Evolutionary conservation across 768 basidiomycete species (phyloP).

Genomic region (Lactifluus rugatus): DNA sequence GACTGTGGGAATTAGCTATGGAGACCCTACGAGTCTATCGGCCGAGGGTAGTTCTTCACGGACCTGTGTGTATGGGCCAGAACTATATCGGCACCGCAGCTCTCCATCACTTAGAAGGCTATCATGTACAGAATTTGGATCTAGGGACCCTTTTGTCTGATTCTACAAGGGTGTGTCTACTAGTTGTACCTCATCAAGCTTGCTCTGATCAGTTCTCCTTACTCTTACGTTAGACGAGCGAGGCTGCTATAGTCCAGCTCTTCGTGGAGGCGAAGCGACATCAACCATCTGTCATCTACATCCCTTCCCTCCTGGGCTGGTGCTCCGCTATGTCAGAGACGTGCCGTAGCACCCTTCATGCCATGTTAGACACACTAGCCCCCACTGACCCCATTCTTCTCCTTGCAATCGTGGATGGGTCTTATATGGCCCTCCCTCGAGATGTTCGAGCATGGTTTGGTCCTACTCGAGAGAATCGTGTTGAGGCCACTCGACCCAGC

Average conservation of each 20-base stretch:
- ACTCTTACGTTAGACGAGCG: constrained; percentile 50
- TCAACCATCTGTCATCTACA: constrained; percentile 91
- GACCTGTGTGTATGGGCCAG: constrained; percentile 82
- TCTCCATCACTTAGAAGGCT: constrained; percentile 90
- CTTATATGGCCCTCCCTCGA: constrained; percentile 53
- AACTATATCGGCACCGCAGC: constrained; percentile 82
- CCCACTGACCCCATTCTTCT: constrained; percentile 92
- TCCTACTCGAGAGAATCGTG: constrained; percentile 56
- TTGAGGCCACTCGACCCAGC: constrained; percentile 49
- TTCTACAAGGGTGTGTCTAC: constrained; percentile 64
- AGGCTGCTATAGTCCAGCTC: constrained; percentile 89
- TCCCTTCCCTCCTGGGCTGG: constrained; percentile 84
- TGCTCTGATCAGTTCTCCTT: background rate
- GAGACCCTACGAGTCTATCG: constrained; percentile 86
- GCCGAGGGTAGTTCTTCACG: constrained; percentile 78
- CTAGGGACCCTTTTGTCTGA: constrained; percentile 83
- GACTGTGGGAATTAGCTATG: constrained; percentile 49
- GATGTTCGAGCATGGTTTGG: constrained; percentile 95
- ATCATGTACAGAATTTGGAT: constrained; percentile 90
- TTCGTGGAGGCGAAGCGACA: constrained; percentile 96
- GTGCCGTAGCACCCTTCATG: constrained; percentile 72
- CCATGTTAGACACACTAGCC: constrained; percentile 84
- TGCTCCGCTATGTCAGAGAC: constrained; percentile 77
- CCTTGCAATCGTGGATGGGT: constrained; percentile 79
- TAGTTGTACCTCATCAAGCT: background rate